phyloP scores from a whole-genome alignment of 2,329 filamentous ascomycete species.

The Fusarium phyllophilum region DNA sequence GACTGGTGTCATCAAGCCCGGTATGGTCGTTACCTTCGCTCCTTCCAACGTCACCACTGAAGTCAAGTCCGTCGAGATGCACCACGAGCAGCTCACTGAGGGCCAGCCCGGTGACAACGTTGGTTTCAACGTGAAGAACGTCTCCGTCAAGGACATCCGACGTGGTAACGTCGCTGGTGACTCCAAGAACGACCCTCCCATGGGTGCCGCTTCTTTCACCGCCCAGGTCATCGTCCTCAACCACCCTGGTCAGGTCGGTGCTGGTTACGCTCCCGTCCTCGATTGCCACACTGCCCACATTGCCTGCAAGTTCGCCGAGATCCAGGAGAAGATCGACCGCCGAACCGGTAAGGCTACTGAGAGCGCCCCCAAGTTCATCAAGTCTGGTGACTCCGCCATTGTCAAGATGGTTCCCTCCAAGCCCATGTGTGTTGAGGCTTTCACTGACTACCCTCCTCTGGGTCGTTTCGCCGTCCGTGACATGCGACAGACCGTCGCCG shows the following conservation, averaged over 20 bases:
- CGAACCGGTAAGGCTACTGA: slow-evolving; percentile 99
- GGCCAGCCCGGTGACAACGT: slow-evolving; percentile 99
- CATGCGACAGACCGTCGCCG: slow-evolving; percentile 90
- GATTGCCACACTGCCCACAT: slow-evolving; percentile 99
- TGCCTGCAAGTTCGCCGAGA: slow-evolving; percentile 99
- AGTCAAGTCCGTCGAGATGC: slow-evolving; percentile 99
- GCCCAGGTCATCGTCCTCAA: slow-evolving; percentile 99
- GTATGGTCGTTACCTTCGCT: slow-evolving; percentile 97
- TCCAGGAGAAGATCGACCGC: slow-evolving; percentile 99
- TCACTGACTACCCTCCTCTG: slow-evolving; percentile 99
- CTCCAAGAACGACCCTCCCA: slow-evolving; percentile 99
- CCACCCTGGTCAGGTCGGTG: slow-evolving; percentile 99
- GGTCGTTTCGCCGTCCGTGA: slow-evolving; percentile 99
- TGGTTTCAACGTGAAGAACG: slow-evolving; percentile 99
- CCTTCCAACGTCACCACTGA: slow-evolving; percentile 99
- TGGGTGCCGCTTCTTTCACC: slow-evolving; percentile 92
- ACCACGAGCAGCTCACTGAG: slow-evolving; percentile 98
- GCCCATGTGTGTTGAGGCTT: slow-evolving; percentile 99
- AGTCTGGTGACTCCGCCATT: slow-evolving; percentile 99
- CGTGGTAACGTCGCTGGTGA: slow-evolving; percentile 99
- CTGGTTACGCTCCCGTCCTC: slow-evolving; percentile 98
- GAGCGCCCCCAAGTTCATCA: slow-evolving; percentile 97
- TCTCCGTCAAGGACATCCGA: slow-evolving; percentile 99
- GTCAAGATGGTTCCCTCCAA: slow-evolving; percentile 99
- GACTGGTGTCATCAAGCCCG: slow-evolving; percentile 94